A percentile compares a stretch with the other conserved stretches of the same genome.
Evolutionary conservation across 73 alveolate genomes (phyloP).

Genomic region (Uronychia setigera): DNA sequence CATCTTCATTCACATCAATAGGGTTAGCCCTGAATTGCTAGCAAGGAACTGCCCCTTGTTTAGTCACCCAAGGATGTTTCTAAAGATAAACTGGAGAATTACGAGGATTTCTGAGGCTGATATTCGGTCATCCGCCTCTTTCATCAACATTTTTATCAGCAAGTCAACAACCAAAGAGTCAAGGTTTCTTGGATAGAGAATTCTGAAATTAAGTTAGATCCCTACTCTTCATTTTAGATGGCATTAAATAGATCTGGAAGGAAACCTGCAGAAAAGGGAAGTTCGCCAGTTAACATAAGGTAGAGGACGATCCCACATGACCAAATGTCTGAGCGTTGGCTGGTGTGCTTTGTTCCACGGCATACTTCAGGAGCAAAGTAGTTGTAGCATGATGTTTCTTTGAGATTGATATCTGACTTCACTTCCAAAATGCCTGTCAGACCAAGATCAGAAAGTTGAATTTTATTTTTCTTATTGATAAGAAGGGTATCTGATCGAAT

Average conservation of each 20-base stretch:
- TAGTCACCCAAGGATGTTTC: conserved; percentile 75
- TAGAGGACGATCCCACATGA: conserved; percentile 48
- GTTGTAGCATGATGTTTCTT: conserved; percentile 33
- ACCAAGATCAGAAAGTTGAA: conserved; percentile 85
- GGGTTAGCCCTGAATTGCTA: not conserved
- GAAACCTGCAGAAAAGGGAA: conserved; percentile 22
- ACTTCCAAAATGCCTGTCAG: conserved; percentile 32
- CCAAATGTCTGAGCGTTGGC: conserved; percentile 47
- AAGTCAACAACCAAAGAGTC: conserved; percentile 43
- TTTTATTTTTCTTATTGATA: conserved; percentile 62
- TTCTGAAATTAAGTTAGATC: not conserved
- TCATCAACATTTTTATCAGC: conserved; percentile 56
- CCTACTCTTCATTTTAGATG: conserved; percentile 30
- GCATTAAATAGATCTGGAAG: conserved; percentile 23
- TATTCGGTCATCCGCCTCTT: conserved; percentile 68
- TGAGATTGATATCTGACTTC: conserved; percentile 17
- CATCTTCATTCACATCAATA: not conserved
- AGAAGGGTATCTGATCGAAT: conserved; percentile 86
- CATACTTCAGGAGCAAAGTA: conserved; percentile 54
- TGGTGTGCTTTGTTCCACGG: conserved; percentile 29
- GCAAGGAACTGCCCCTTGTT: conserved; percentile 25
- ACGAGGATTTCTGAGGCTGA: conserved; percentile 39
- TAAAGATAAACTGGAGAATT: not conserved
- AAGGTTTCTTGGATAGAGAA: conserved; percentile 25
- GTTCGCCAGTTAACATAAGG: conserved; percentile 20